These are phyloP conservation scores for Colletotrichum ledebouriae DNA, from an alignment of 2,329 filamentous ascomycete genomes.

Conservation along the genomic window DNA sequence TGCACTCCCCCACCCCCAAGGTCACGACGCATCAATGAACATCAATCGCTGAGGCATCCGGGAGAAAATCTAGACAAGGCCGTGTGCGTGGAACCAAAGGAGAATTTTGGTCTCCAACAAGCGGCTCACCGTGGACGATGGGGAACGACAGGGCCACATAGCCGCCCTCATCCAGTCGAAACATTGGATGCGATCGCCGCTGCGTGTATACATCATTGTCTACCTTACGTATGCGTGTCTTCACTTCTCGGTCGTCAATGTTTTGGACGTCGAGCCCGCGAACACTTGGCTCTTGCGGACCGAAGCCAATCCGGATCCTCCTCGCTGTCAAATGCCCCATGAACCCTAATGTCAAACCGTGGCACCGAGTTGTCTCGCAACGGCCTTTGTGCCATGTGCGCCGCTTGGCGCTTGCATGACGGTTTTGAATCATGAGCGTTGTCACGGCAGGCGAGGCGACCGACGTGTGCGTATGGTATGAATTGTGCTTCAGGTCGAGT, in stretches of 20 bases:
- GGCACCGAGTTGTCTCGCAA: conserved; percentile 29
- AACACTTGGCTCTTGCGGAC: conserved; percentile 43
- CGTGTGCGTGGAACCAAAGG: neutral
- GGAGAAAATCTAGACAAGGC: conserved; percentile 4
- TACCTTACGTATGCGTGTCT: conserved; percentile 4
- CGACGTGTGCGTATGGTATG: conserved; percentile 30
- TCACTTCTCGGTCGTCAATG: conserved; percentile 4
- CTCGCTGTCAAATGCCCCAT: conserved; percentile 10
- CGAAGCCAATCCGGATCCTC: conserved; percentile 33
- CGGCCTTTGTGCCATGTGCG: conserved; percentile 36
- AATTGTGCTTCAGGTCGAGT: conserved; percentile 34
- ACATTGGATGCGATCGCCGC: conserved; percentile 7
- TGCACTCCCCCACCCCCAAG: neutral
- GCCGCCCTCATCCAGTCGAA: neutral
- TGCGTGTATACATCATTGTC: conserved; percentile 11
- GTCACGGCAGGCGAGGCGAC: conserved; percentile 40
- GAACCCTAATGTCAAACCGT: conserved; percentile 24
- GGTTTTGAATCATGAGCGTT: conserved; percentile 42
- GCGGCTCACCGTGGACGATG: conserved; percentile 9
- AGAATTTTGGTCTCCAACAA: conserved; percentile 3
- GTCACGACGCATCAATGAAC: conserved; percentile 2
- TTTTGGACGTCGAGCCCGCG: conserved; percentile 20
- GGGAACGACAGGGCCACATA: neutral
- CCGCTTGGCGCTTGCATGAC: conserved; percentile 43
- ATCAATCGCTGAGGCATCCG: conserved; percentile 6